Evolutionary conservation across 2,329 filamentous ascomycete species (phyloP), one percentile per base, ranked within the genome.

Genomic region (Blastomyces parvus): DNA sequence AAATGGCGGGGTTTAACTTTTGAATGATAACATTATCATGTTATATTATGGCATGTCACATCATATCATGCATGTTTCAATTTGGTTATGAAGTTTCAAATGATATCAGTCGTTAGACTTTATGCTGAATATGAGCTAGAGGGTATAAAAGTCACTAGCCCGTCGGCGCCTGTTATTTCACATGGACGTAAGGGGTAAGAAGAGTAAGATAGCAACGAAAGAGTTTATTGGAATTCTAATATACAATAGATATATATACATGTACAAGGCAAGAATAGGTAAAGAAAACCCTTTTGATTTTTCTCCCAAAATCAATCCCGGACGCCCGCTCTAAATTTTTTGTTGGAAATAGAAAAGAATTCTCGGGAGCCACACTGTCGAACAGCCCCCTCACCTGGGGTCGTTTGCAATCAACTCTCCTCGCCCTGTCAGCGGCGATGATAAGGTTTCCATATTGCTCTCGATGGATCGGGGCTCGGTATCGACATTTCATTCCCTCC

Each of bases 231-330:
- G 14, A 59, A 48, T 59, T 48, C 57, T 59, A 59, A 30, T 59
- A 22, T 48, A 59, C 40, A 48, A 48, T 48, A 46, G 2, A 33
- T n/a, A 48, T 59, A 59, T 59, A 59, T 46, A 59, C 36, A 58
- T 17, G n/a, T 36, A 58, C 14, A 22, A 36, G 1, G 33, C 56
- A 46, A 6, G 14, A 27, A 25, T 19, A 30, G 1, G 25, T n/a
- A 58, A 19, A 44, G 17, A 14, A 44, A 4, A 17, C 17, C 1
- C 14, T 22, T 11, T n/a, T 58, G 36, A n/a, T 27, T 44, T 25
- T 19, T 33, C 30, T 40, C 42, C 17, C 14, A 14, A 59, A 46
- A 30, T n/a, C 3, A 46, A 48, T 13, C 17, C 25, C 11, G 22
- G 25, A 59, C 57, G 57, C 57, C 57, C 42, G 42, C 42, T 48